A percentile compares a stretch with the other conserved stretches of the same genome.
These are phyloP conservation scores for Naganishia sp. DNA, from an alignment of 1,284 basidiomycete species.

Conservation along the genomic window DNA sequence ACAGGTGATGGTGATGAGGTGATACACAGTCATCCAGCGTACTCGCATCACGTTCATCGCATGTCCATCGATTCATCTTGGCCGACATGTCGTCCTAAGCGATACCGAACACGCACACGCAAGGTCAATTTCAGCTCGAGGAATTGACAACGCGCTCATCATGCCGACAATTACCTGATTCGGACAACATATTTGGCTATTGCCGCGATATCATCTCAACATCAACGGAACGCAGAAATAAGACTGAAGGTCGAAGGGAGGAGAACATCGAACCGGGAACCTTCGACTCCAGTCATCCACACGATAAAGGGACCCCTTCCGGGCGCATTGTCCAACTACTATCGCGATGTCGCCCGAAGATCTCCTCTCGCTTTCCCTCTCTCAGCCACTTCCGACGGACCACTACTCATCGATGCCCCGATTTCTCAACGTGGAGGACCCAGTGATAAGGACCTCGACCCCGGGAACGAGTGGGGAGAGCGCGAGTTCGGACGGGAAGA, in stretches of 20 bases:
- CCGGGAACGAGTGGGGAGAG: conserved; percentile 22
- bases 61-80: no score
- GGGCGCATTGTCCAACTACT: background rate
- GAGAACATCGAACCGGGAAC: background rate
- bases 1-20: no score
- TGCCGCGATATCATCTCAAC: background rate
- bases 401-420: conserved; percentile 3
- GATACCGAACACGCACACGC: no score
- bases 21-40: no score
- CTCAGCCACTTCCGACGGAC: conserved; percentile 20
- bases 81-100: no score
- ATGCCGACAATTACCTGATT: conserved; percentile 8
- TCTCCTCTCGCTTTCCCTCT: conserved; percentile 15
- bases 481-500: conserved; percentile 12
- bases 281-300: background rate
- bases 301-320: conserved; percentile 9
- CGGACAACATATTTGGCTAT: background rate
- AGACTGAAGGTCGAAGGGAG: background rate
- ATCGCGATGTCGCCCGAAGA: conserved; percentile 12
- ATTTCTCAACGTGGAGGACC: background rate
- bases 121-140: no score
- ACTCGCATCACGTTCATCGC: no score
- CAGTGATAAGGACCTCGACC: background rate
- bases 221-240: background rate
- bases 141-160: background rate